These are phyloP conservation scores for Oldenlandia corymbosa DNA, from an alignment of 257 asterid genomes.

Conservation along the genomic window DNA sequence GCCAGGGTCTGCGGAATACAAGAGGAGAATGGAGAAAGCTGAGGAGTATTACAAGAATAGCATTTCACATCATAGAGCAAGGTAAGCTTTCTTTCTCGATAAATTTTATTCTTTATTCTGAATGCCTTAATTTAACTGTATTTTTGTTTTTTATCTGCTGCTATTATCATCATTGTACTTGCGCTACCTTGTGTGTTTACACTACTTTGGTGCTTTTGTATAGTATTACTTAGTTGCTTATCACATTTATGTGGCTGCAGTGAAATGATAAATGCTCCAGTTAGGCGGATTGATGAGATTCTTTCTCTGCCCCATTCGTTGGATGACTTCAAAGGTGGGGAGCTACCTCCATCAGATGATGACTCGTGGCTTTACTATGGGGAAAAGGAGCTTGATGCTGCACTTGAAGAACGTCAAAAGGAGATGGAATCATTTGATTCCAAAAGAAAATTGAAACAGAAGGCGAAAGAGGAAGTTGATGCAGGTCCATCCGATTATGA, in stretches of 20 bases:
- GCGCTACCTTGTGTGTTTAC: background rate
- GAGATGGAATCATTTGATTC: constrained; percentile 73
- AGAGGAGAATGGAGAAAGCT: constrained; percentile 66
- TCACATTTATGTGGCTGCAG: constrained; percentile 32
- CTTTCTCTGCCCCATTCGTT: constrained; percentile 68
- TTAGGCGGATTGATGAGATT: constrained; percentile 69
- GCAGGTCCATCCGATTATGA: constrained; percentile 48
- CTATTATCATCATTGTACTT: background rate
- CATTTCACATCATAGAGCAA: constrained; percentile 49
- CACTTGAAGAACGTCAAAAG: constrained; percentile 79
- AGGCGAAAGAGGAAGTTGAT: constrained; percentile 48
- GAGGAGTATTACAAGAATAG: constrained; percentile 64
- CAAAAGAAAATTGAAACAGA: constrained; percentile 53
- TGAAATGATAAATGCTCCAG: constrained; percentile 69
- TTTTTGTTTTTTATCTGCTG: background rate
- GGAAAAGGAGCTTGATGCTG: constrained; percentile 78
- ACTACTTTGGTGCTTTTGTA: background rate
- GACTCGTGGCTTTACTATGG: constrained; percentile 95
- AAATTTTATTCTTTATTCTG: background rate
- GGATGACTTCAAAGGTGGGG: constrained; percentile 51
- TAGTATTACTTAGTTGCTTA: background rate
- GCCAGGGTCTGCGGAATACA: constrained; percentile 73
- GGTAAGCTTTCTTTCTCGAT: constrained; percentile 27
- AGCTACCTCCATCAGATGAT: constrained; percentile 81
- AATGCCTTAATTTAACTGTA: background rate